Percentiles rank a stretch among this genome's conserved stretches.
Conservation (phyloP, 2,329 filamentous ascomycete genomes). For the Trichophyton mentagrophytes region DNA sequence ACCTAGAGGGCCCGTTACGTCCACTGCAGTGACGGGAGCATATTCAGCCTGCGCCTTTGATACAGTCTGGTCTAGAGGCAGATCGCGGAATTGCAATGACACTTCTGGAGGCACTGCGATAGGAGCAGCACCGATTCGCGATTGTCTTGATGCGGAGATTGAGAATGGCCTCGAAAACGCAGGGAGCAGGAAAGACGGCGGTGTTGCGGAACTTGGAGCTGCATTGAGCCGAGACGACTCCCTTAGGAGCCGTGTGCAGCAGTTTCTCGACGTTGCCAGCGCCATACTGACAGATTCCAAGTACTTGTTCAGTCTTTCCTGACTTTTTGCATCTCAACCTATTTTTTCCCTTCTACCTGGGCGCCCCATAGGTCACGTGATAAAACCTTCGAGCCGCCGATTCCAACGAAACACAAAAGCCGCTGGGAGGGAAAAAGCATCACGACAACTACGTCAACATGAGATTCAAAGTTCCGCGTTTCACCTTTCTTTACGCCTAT, state of each 20-base stretch:
- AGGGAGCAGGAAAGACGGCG: conserved; percentile 62
- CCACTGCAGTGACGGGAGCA: conserved; percentile 51
- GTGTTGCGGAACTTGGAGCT: conserved; percentile 11
- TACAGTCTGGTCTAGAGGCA: conserved; percentile 44
- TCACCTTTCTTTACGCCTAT: not conserved
- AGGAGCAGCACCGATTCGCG: conserved; percentile 74
- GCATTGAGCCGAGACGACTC: conserved; percentile 37
- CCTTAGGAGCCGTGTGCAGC: conserved; percentile 44
- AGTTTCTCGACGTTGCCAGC: conserved; percentile 42
- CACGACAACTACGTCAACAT: not conserved
- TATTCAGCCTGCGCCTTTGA: conserved; percentile 49
- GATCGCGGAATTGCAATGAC: conserved; percentile 53
- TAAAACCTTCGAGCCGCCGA: not conserved
- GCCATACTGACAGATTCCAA: not conserved
- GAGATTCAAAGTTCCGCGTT: not conserved
- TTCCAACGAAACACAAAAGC: not conserved
- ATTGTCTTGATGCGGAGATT: conserved; percentile 51
- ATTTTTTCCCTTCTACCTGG: not conserved
- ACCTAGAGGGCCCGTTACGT: conserved; percentile 72
- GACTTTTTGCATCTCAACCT: not conserved
- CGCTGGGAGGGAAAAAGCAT: not conserved
- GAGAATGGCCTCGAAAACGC: conserved; percentile 60
- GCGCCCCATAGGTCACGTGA: not conserved
- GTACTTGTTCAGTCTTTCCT: not conserved
- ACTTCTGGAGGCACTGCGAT: conserved; percentile 76